Base-by-base conservation (phyloP, 2,329 filamentous ascomycete genomes). In the Verticillium nonalfalfae region DNA sequence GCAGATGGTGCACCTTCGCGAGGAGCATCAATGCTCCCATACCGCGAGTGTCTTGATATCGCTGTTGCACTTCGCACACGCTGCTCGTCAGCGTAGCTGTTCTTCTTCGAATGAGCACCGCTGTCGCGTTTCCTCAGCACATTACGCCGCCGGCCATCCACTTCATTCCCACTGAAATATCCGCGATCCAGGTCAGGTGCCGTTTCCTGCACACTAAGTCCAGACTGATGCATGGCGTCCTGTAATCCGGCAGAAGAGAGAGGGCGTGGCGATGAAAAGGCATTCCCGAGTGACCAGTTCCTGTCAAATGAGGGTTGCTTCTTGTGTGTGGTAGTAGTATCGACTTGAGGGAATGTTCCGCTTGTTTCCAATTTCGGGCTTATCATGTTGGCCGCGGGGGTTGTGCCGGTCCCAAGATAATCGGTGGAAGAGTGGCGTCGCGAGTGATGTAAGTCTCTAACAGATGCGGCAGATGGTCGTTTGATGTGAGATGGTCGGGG, bases 151-250 rank as follows among this genome's bases (percentile, higher is more conserved):
- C 89, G 86, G 54, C 85, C 85, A 65, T 97, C 93, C 11, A 87
- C 80, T 69, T 98, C 94, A 15, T 90, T 90, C 3, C 93, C 92
- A 7, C 94, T 97, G 71, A 97, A 97, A 74, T 98, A 98, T 31
- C 93, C 94, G 39, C 92, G 85, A 69, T 98, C 95, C 15, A 91
- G 74, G 63, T 96, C 90, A 31, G 79, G 74, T 15, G 77, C 76
- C 9, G 79, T 79, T 62, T 85, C 81, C 64, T 78, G 78, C 14
- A 76, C 68, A 13, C 77, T 72, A 14, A 69, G 62, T 14, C 70
- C 70, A 7, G 74, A 67, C 15, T 76, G 76, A 26, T 70, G 70
- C 26, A 74, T 72, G 7, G 76, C 67, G 59, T 84, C 81, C 35
- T 81, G 78, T 36, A 81, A 69, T 14, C 81, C 82, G 15, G 81